phyloP scores from a whole-genome alignment of 305 asterid genomes.

The Rubia peregrina region DNA sequence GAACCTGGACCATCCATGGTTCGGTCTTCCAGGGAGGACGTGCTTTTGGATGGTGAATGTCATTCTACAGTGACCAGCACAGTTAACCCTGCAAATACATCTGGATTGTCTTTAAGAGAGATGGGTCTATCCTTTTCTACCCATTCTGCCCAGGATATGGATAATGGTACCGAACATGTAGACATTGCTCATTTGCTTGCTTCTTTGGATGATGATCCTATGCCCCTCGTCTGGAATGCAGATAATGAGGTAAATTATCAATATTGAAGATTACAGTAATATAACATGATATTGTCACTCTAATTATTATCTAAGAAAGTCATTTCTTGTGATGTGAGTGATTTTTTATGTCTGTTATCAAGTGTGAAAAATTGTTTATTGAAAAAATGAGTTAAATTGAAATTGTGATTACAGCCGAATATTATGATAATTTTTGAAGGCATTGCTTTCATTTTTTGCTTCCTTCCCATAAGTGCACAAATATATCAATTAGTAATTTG shows the following conservation, averaged over 20 bases:
- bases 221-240: constrained; percentile 21
- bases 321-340: neutral
- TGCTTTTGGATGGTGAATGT: neutral
- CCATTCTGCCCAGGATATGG: constrained; percentile 21
- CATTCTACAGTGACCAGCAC: neutral
- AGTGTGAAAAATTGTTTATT: neutral
- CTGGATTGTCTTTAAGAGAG: neutral
- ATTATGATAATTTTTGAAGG: neutral
- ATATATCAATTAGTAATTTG: too few species aligned
- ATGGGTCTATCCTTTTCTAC: constrained; percentile 17
- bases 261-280: neutral
- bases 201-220: constrained; percentile 31
- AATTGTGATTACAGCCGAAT: neutral
- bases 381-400: neutral
- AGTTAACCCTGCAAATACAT: neutral
- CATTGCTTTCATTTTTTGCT: neutral
- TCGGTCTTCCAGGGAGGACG: neutral
- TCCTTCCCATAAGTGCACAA: neutral
- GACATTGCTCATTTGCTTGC: constrained; percentile 34
- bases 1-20: constrained; percentile 11
- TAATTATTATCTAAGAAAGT: neutral
- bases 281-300: neutral
- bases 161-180: constrained; percentile 23
- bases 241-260: constrained; percentile 33
- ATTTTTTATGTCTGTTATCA: neutral